Percentiles rank a stretch among this genome's conserved stretches.
phyloP scores from a whole-genome alignment of 2,329 filamentous ascomycete genomes.

The Chrysosporium keratinophilum region DNA sequence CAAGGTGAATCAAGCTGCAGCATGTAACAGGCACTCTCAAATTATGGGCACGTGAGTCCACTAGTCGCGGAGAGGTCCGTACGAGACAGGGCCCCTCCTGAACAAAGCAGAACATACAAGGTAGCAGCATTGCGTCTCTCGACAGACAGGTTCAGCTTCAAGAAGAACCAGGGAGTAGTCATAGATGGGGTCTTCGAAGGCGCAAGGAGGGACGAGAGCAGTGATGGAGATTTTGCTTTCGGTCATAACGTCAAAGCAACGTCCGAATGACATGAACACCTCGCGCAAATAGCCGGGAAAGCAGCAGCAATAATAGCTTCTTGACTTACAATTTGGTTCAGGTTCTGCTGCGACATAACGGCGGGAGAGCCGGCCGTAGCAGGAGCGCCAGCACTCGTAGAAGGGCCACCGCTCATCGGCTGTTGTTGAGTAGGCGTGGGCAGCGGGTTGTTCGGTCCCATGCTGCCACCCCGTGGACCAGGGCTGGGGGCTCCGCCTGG shows the following conservation, averaged over 20 bases:
- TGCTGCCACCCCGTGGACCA: conserved; percentile 40
- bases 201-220: no score
- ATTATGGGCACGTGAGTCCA: not conserved
- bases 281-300: not conserved
- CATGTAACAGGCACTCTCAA: not conserved
- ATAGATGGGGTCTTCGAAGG: no score
- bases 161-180: no score
- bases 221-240: no score
- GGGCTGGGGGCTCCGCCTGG: conserved; percentile 40
- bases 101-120: not conserved
- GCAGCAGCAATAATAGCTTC: not conserved
- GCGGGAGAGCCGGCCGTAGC: conserved; percentile 27
- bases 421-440: conserved; percentile 41
- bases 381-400: conserved; percentile 37
- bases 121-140: not conserved
- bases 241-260: not conserved
- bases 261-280: not conserved
- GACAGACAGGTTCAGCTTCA: no score
- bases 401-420: conserved; percentile 36
- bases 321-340: conserved; percentile 84
- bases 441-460: conserved; percentile 38
- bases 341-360: conserved; percentile 68
- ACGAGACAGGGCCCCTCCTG: not conserved
- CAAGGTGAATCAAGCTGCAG: no score
- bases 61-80: not conserved